Evolutionary conservation across 1,139 yeast genomes (phyloP), one percentile per base, ranked within the genome.

Genomic region (Hyphopichia fennica): DNA sequence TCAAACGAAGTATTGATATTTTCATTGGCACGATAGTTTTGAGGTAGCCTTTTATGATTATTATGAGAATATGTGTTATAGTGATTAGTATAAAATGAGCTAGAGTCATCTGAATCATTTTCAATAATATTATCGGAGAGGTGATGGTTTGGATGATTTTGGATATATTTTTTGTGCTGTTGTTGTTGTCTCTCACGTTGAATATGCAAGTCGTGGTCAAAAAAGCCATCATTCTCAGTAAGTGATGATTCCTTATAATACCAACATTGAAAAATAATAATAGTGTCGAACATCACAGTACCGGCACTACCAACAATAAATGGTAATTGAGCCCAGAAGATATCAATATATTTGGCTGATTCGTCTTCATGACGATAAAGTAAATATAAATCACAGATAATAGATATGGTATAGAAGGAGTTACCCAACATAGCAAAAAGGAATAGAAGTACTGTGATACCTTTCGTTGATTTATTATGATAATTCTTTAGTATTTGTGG

Each of bases 401-500:
- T 60, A 11, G 75, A 68, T 9, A 65, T 46, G 20, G 70, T 57
- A 48, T 70, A 69, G 42, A 69, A 62, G 1, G 56, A 36, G 45
- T 69, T 70, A 1, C 75, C 75, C 30, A 62, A 41, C 61, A 70
- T 57, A 28, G 74, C 72, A 46, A 67, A 64, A 2, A 68, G 29
- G 41, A 71, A 67, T 33, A 71, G 55, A 40, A 53, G 63, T 2
- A 67, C 60, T 3, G 75, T 66, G 4, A 70, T 58, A 0, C 77
- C 77, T 30, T 58, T 48, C 3, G 75, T 69, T 14, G 72, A 62
- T 37, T 62, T 58, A 34, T 51, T 48, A 2, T 40, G 45, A 45
- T 52, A 61, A 48, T 71, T 71, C 37, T 68, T 60, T 52, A 72
- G 57, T 35, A 91, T 71, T 56, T 91, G 98, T 1, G 97, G 97